These are phyloP conservation scores for Hypoxylon sp. DNA, from an alignment of 2,329 filamentous ascomycete species.

Conservation along the genomic window DNA sequence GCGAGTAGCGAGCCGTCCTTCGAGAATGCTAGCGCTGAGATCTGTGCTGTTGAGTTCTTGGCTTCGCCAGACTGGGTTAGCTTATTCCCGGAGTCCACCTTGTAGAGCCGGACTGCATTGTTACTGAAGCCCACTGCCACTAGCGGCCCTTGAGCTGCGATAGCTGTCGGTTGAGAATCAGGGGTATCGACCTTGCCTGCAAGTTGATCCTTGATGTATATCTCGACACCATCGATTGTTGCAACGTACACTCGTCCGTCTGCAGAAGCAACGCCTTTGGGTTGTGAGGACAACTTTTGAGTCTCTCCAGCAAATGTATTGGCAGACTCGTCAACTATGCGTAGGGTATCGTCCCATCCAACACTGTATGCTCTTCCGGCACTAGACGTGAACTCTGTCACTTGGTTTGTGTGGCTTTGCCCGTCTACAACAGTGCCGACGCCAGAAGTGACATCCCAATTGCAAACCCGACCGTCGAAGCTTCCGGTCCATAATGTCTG, in stretches of 20 bases:
- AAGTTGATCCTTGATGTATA: constrained; percentile 71
- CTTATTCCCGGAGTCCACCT: constrained; percentile 68
- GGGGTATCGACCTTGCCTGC: constrained; percentile 71
- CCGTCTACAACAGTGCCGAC: constrained; percentile 81
- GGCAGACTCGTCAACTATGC: constrained; percentile 80
- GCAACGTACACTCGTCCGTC: constrained; percentile 64
- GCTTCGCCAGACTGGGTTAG: constrained; percentile 71
- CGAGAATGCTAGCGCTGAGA: constrained; percentile 89
- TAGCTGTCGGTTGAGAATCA: constrained; percentile 74
- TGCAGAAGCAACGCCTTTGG: constrained; percentile 65
- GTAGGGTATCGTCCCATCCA: constrained; percentile 94
- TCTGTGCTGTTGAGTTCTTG: constrained; percentile 76
- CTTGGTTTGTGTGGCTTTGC: constrained; percentile 86
- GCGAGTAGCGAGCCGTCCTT: constrained; percentile 82
- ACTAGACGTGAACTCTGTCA: constrained; percentile 78
- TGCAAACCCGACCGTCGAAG: constrained; percentile 88
- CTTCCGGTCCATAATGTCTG: constrained; percentile 88
- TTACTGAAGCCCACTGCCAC: constrained; percentile 84
- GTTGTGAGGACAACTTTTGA: constrained; percentile 81
- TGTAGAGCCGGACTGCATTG: constrained; percentile 83
- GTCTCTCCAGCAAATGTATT: constrained; percentile 81
- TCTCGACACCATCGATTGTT: constrained; percentile 69
- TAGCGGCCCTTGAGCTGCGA: constrained; percentile 76
- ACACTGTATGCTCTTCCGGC: constrained; percentile 82
- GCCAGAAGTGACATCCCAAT: constrained; percentile 84